These are phyloP conservation scores for Suhomyces kilbournensis DNA, from an alignment of 805 yeast genomes.

Conservation along the genomic window DNA sequence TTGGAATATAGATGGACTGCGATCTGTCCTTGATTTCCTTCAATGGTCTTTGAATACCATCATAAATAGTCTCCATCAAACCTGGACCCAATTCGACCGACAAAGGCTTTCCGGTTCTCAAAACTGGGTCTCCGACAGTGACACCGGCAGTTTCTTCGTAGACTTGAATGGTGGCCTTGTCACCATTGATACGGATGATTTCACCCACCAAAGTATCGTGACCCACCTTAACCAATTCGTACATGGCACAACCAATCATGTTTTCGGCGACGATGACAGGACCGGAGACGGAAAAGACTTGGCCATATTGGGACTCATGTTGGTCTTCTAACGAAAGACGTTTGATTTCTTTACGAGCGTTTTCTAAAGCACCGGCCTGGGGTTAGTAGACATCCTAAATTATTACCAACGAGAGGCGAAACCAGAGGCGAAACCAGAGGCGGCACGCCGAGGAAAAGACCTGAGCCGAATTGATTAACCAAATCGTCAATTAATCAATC, in stretches of 20 bases:
- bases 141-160: slow-evolving; percentile 99
- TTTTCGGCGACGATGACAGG: slow-evolving; percentile 97
- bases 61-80: slow-evolving; percentile 97
- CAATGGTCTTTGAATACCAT: slow-evolving; percentile 99
- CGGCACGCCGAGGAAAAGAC: neutral
- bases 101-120: slow-evolving; percentile 97
- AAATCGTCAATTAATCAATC: neutral
- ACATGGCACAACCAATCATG: slow-evolving; percentile 99
- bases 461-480: neutral
- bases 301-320: slow-evolving; percentile 79
- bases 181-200: slow-evolving; percentile 94
- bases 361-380: slow-evolving; percentile 94
- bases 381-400: slow-evolving; percentile 9
- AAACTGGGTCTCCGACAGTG: slow-evolving; percentile 98
- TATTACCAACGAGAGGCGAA: neutral
- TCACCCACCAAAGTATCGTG: slow-evolving; percentile 97
- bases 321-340: slow-evolving; percentile 73
- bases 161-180: slow-evolving; percentile 97
- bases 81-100: slow-evolving; percentile 99
- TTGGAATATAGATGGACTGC: slow-evolving; percentile 93
- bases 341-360: slow-evolving; percentile 90
- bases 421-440: too few species aligned
- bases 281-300: slow-evolving; percentile 92
- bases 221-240: slow-evolving; percentile 97
- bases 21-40: slow-evolving; percentile 85